These are phyloP conservation scores for Fusarium sublunatum DNA, from an alignment of 2,329 filamentous ascomycete genomes.

Conservation along the genomic window DNA sequence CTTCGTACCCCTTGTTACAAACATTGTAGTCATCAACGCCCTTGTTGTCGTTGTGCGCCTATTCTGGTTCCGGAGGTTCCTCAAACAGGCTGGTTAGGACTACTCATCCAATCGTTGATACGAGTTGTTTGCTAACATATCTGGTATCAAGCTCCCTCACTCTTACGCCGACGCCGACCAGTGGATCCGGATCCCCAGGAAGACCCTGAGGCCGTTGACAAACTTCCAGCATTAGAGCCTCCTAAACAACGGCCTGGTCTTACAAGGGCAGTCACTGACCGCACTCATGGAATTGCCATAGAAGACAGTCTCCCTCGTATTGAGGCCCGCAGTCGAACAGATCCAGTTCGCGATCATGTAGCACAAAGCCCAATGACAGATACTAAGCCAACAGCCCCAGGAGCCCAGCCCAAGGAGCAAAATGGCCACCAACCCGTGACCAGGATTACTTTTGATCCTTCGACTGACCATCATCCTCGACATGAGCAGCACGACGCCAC, in stretches of 20 bases:
- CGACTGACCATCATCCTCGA: conserved; percentile 43
- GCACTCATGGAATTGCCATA: background rate
- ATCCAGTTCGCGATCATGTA: conserved; percentile 15
- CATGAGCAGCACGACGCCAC: conserved; percentile 43
- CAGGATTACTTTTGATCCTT: conserved; percentile 47
- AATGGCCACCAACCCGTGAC: conserved; percentile 10
- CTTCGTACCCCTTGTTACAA: conserved; percentile 60
- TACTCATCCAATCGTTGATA: background rate
- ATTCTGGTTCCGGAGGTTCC: conserved; percentile 60
- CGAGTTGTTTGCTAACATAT: conserved; percentile 5
- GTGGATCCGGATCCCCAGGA: conserved; percentile 12
- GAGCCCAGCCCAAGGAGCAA: conserved; percentile 9
- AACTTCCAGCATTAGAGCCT: conserved; percentile 2
- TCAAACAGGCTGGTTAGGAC: conserved; percentile 53
- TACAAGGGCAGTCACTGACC: conserved; percentile 22
- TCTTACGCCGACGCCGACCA: conserved; percentile 22
- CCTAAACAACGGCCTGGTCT: conserved; percentile 9
- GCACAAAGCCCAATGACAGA: background rate
- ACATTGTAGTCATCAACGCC: conserved; percentile 62
- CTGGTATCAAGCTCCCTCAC: conserved; percentile 20
- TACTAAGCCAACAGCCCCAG: background rate
- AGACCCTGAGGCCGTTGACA: conserved; percentile 20
- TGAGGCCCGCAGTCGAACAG: conserved; percentile 24
- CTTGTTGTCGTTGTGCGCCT: conserved; percentile 60
- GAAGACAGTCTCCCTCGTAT: conserved; percentile 24